phyloP scores from a whole-genome alignment of 495 filamentous ascomycete genomes.

The Xylaria scruposa region DNA sequence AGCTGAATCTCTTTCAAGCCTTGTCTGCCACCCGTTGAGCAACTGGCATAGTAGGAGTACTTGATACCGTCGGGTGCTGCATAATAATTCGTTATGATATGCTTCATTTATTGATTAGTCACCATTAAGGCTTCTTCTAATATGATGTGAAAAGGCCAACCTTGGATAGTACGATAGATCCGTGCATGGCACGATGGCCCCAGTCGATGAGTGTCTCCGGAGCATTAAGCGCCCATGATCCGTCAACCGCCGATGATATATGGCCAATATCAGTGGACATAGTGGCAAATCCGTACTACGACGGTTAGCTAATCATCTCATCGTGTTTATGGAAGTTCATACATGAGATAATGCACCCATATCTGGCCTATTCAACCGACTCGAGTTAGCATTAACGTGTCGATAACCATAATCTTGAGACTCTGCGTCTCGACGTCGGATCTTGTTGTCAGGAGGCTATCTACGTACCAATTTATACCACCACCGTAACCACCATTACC shows the following conservation, averaged over 20 bases:
- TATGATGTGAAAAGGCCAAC: not conserved
- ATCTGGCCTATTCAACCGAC: slow-evolving; percentile 28
- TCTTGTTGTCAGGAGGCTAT: not conserved
- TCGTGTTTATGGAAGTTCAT: not conserved
- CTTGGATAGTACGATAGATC: slow-evolving; percentile 54
- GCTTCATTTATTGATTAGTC: slow-evolving; percentile 20
- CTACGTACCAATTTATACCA: slow-evolving; percentile 50
- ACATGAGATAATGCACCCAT: slow-evolving; percentile 36
- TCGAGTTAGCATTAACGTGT: not conserved
- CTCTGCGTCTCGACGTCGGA: not conserved
- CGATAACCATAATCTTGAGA: not conserved
- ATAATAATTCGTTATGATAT: slow-evolving; percentile 54
- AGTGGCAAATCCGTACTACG: slow-evolving; percentile 58
- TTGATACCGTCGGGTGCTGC: slow-evolving; percentile 37
- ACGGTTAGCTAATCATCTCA: not conserved
- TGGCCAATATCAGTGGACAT: slow-evolving; percentile 65
- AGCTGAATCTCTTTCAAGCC: slow-evolving; percentile 59
- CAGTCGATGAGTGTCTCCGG: slow-evolving; percentile 51
- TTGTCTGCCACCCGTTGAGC: slow-evolving; percentile 65
- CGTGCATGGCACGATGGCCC: slow-evolving; percentile 60
- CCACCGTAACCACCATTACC: slow-evolving; percentile 65
- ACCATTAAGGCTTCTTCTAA: not conserved
- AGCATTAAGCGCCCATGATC: slow-evolving; percentile 55
- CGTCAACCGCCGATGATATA: slow-evolving; percentile 45
- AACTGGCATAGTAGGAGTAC: slow-evolving; percentile 62